phyloP scores from a whole-genome alignment of 495 filamentous ascomycete species.

The Neurospora sp. region DNA sequence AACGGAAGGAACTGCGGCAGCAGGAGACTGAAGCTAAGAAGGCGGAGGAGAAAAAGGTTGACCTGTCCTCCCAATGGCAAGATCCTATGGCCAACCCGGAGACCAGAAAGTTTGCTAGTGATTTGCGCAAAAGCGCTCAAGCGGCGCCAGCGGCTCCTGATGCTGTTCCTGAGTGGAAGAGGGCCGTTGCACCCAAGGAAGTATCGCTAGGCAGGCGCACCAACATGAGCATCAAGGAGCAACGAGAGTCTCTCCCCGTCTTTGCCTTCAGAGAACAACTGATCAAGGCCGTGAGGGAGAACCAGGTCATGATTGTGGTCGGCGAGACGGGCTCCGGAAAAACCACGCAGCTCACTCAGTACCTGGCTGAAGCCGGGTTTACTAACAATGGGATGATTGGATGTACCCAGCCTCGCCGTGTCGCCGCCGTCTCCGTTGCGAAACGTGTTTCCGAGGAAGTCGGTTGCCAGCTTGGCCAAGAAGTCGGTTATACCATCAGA shows the following conservation, averaged over 20 bases:
- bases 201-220: conserved; percentile 78
- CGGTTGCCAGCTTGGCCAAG: conserved; percentile 77
- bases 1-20: conserved; percentile 78
- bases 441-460: conserved; percentile 97
- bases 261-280: conserved; percentile 83
- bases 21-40: conserved; percentile 79
- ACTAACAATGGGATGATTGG: conserved; percentile 86
- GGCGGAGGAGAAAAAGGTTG: conserved; percentile 67
- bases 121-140: conserved; percentile 53
- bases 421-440: conserved; percentile 94
- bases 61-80: conserved; percentile 87
- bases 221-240: conserved; percentile 88
- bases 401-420: conserved; percentile 93
- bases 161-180: conserved; percentile 86
- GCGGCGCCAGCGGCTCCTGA: conserved; percentile 36
- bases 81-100: conserved; percentile 89
- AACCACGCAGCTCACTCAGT: conserved; percentile 94
- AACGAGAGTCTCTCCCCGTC: conserved; percentile 82
- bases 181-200: conserved; percentile 71
- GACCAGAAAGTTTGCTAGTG: conserved; percentile 75
- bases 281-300: conserved; percentile 74
- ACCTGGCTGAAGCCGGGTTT: conserved; percentile 85
- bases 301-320: conserved; percentile 92
- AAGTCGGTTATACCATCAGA: conserved; percentile 95
- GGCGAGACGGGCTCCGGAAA: conserved; percentile 97